Conservation (phyloP, 345 rosid genomes). For the Tarenaya hassleriana region DNA sequence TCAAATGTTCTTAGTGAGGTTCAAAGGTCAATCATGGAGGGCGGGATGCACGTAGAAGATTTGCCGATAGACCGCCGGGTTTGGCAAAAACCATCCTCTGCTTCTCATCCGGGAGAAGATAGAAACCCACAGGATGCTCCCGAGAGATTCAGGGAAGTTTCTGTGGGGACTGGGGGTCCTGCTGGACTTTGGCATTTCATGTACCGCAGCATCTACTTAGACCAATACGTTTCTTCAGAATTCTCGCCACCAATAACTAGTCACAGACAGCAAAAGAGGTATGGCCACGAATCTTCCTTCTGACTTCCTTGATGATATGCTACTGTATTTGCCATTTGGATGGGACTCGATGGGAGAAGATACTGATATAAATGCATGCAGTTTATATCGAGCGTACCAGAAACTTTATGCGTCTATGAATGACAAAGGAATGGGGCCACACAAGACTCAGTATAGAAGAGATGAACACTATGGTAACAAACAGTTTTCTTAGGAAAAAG, state of each 20-base stretch:
- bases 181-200: constrained; percentile 98
- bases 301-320: constrained; percentile 1
- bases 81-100: constrained; percentile 37
- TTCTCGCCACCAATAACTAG: constrained; percentile 74
- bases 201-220: constrained; percentile 86
- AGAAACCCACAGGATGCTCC: constrained; percentile 36
- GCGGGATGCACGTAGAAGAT: constrained; percentile 93
- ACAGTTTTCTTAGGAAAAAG: too few species aligned
- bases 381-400: constrained; percentile 92
- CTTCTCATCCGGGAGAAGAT: constrained; percentile 10
- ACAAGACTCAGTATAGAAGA: constrained; percentile 96
- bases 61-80: constrained; percentile 54
- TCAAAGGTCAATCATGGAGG: constrained; percentile 84
- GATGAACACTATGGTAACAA: constrained; percentile 77
- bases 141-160: constrained; percentile 44
- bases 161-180: constrained; percentile 78
- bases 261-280: constrained; percentile 81
- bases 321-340: neutral
- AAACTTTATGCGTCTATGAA: constrained; percentile 87
- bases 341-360: neutral
- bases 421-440: constrained; percentile 69
- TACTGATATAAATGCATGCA: constrained; percentile 34
- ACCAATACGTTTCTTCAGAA: constrained; percentile 89
- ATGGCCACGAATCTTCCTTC: constrained; percentile 9
- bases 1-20: constrained; percentile 80